Conservation (phyloP, 2,329 filamentous ascomycete species). For the Cordyceps farinosa region DNA sequence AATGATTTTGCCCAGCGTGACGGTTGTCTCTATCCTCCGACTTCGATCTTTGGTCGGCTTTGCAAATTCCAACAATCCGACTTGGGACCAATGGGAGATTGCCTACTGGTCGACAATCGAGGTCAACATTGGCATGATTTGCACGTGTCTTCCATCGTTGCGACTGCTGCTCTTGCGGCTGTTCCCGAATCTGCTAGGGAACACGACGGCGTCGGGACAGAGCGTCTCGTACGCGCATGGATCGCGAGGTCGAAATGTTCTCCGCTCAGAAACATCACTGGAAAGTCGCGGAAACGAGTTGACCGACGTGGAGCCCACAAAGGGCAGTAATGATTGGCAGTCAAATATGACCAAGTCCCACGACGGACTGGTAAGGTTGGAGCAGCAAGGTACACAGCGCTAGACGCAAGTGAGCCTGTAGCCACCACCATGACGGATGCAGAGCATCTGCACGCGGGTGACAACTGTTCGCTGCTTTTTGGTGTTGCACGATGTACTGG, state of each 20-base stretch:
- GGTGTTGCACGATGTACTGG: no score
- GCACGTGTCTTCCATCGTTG: constrained; percentile 24
- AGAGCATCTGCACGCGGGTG: no score
- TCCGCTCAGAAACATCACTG: background rate
- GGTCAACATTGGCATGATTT: constrained; percentile 25
- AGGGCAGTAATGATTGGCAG: background rate
- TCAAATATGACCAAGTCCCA: background rate
- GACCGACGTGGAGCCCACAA: background rate
- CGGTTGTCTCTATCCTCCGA: constrained; percentile 23
- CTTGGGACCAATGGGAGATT: constrained; percentile 22
- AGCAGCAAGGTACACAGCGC: background rate
- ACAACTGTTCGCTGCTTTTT: no score
- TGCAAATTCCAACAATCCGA: constrained; percentile 22
- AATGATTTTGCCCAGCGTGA: constrained; percentile 18
- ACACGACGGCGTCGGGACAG: background rate
- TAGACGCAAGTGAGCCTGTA: background rate
- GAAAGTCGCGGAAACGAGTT: constrained; percentile 2
- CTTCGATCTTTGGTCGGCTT: constrained; percentile 22
- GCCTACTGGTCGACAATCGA: constrained; percentile 25
- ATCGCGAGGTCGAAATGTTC: background rate
- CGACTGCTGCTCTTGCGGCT: constrained; percentile 22
- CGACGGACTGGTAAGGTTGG: background rate
- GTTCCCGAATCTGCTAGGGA: constrained; percentile 21
- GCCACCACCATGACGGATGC: no score
- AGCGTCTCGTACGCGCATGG: background rate